phyloP scores from a whole-genome alignment of 2,329 filamentous ascomycete genomes.

The Nectriaceae sp. region DNA sequence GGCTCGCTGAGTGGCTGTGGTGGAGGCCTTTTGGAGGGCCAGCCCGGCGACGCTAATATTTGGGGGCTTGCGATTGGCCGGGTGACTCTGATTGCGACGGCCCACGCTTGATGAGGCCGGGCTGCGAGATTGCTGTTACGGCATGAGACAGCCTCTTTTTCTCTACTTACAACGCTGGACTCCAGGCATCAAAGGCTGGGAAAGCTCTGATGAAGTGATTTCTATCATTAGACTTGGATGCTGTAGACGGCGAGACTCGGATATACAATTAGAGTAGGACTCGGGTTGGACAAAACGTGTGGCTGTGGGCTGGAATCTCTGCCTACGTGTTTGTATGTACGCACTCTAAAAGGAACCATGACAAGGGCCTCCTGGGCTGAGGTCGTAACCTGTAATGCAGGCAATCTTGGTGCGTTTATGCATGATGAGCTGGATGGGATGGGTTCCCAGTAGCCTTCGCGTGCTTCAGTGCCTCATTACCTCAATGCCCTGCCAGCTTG shows the following conservation, averaged over 20 bases:
- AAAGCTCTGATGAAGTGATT: no score
- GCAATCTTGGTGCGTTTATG: constrained; percentile 32
- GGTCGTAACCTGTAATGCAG: constrained; percentile 2
- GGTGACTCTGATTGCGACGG: constrained; percentile 24
- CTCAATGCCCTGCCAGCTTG: no score
- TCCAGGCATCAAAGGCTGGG: background rate
- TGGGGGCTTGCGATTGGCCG: constrained; percentile 17
- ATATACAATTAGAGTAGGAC: no score
- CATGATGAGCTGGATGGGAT: constrained; percentile 37
- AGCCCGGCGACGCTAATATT: constrained; percentile 12
- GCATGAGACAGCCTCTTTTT: constrained; percentile 23
- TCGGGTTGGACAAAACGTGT: no score
- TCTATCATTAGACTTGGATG: no score
- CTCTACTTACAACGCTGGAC: background rate
- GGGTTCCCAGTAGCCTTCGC: background rate
- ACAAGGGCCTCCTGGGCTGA: background rate
- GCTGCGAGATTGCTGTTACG: constrained; percentile 29
- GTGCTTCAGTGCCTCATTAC: no score
- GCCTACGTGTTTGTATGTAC: background rate
- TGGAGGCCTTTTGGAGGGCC: constrained; percentile 7
- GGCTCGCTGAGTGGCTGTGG: constrained; percentile 22
- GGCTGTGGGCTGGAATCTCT: no score
- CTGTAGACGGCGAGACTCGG: no score
- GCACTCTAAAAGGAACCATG: background rate
- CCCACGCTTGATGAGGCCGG: constrained; percentile 26